phyloP scores from a whole-genome alignment of 331 rosid genomes.

The Quercus tomentella region DNA sequence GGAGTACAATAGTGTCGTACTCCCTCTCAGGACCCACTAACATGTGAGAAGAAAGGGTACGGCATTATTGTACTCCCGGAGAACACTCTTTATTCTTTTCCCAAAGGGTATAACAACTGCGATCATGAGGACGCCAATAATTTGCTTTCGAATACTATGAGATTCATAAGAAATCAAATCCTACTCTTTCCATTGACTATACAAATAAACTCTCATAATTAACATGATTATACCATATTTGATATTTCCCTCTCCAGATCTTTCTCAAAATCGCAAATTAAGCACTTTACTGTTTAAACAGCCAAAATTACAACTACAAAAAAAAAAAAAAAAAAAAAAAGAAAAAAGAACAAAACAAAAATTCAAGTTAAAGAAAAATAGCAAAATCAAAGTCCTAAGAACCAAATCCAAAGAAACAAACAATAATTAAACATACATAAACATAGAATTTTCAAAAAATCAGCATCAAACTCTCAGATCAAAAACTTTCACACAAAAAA shows the following conservation, averaged over 20 bases:
- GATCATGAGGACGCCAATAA: not conserved
- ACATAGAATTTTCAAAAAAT: not conserved
- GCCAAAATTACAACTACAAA: not conserved
- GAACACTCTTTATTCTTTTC: too few species aligned
- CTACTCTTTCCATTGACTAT: not conserved
- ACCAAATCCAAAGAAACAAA: not conserved
- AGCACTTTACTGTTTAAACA: not conserved
- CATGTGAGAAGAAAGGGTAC: too few species aligned
- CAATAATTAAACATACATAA: not conserved
- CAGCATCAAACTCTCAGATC: not conserved
- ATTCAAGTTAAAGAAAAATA: too few species aligned
- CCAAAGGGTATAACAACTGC: too few species aligned
- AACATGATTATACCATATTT: not conserved
- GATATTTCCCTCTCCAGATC: not conserved
- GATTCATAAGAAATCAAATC: not conserved
- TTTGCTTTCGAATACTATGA: not conserved
- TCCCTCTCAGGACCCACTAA: too few species aligned
- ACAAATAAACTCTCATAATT: not conserved
- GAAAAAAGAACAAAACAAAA: not conserved
- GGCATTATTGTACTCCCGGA: too few species aligned
- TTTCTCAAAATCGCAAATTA: not conserved
- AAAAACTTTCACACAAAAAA: not conserved
- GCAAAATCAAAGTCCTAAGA: not conserved
- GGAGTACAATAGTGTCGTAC: too few species aligned
- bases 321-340: not conserved